Evolutionary conservation across 768 basidiomycete species (phyloP), one percentile per base, ranked within the genome.

Genomic region (Filobasidium wieringae): DNA sequence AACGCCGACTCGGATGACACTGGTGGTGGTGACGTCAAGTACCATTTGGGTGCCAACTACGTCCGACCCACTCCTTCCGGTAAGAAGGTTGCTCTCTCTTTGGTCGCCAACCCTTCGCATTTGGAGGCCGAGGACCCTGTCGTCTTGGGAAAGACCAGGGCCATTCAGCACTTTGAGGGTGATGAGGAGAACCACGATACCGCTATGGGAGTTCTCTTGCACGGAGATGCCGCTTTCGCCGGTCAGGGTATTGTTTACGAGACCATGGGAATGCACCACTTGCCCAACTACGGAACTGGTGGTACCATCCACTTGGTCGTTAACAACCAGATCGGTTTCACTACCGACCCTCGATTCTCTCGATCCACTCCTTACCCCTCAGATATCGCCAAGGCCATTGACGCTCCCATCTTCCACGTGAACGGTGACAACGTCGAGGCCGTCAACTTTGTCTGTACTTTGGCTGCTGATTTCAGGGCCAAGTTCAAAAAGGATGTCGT

Each of bases 401-500:
- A 99, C 67, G 81, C 95, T 0, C 93, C 93, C 51, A 96, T 99
- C 75, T 93, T 99, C 84, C 93, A 99, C 75, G 95, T 97, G 69
- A 99, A 99, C 68, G 93, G 93, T 45, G 93, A 99, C 79, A 90
- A 96, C 66, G 87, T 86, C 60, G 93, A 99, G 75, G 93, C 93
- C 22, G 91, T 99, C 73, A 97, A 88, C 74, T 99, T 92, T 70
- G 93, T 99, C 37, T 93, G 89, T 76, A 91, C 93, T 68, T 84
- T 99, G 56, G 95, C 93, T 27, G 93, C 93, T 30, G 93, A 99
- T 74, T 99, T 89, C 77, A 85, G 93, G 51, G 91, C 93, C 64
- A 93, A 90, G 76, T 99, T 84, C 81, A 95, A 93, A 81, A 92
- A 88, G 78, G 95, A 99, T 72, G 93, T 99, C 62, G 93, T 99